Percentiles rank a stretch among this genome's conserved stretches.
Conservation (phyloP, 352 stramenopile species). For the Phytopythium mirpurense region DNA sequence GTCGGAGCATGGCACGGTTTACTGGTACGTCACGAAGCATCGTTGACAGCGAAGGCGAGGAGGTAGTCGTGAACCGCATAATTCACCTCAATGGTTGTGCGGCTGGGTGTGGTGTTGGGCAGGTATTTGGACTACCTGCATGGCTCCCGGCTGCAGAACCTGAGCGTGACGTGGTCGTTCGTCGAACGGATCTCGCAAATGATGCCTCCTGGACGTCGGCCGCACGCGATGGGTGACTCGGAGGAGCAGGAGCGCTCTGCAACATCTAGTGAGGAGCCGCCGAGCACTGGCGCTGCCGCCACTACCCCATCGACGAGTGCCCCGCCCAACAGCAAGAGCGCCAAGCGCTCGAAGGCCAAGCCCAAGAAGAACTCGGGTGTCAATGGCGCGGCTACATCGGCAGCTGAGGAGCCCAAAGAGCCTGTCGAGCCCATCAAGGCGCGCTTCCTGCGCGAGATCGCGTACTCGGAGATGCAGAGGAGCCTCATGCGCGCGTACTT, state of each 20-base stretch:
- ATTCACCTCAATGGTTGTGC: neutral
- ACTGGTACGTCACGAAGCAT: conserved; percentile 37
- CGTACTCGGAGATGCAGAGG: conserved; percentile 72
- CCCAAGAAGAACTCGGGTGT: conserved; percentile 27
- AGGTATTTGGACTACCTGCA: conserved; percentile 85
- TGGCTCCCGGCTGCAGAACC: conserved; percentile 76
- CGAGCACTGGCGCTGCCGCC: conserved; percentile 6
- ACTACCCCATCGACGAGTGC: neutral
- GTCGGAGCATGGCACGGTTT: conserved; percentile 66
- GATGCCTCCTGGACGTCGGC: conserved; percentile 19
- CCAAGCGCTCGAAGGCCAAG: conserved; percentile 34
- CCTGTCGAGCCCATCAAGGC: conserved; percentile 41
- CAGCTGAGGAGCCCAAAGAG: conserved; percentile 3
- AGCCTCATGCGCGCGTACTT: conserved; percentile 78
- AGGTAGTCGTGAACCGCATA: too few species aligned
- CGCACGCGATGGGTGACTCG: conserved; percentile 4
- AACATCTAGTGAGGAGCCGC: neutral
- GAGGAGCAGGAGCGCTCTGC: conserved; percentile 10
- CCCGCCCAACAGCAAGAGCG: conserved; percentile 22
- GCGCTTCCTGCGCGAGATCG: conserved; percentile 68
- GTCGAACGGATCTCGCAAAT: conserved; percentile 79
- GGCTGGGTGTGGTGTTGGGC: neutral
- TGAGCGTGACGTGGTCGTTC: conserved; percentile 77
- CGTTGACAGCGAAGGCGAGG: neutral
- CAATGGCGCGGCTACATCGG: neutral